Conservation (phyloP, 2,329 filamentous ascomycete genomes). For the Graphilbum fragrans region DNA sequence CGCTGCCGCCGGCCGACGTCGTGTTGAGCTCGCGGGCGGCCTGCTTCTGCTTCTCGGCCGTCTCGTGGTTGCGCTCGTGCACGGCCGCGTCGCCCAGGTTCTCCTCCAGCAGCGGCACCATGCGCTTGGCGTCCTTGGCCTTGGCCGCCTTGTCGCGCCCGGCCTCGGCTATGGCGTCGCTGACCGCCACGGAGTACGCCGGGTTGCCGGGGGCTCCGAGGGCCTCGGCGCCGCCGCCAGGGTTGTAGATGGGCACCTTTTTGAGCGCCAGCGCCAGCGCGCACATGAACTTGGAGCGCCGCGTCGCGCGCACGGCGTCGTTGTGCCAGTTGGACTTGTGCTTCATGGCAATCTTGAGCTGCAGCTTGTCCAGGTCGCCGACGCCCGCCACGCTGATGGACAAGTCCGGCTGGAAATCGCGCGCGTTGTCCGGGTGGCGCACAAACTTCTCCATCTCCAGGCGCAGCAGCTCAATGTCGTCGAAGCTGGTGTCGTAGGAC, state of each 20-base stretch:
- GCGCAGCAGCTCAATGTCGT: slow-evolving; percentile 78
- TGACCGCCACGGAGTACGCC: slow-evolving; percentile 65
- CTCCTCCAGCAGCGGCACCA: slow-evolving; percentile 39
- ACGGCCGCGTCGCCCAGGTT: slow-evolving; percentile 8
- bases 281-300: slow-evolving; percentile 94
- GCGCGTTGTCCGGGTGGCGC: slow-evolving; percentile 66
- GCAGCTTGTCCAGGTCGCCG: slow-evolving; percentile 76
- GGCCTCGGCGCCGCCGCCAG: slow-evolving; percentile 56
- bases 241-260: slow-evolving; percentile 74
- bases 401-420: slow-evolving; percentile 83
- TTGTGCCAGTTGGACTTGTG: slow-evolving; percentile 94
- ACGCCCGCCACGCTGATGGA: slow-evolving; percentile 67
- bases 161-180: slow-evolving; percentile 52
- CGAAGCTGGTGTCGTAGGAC: slow-evolving; percentile 76
- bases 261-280: slow-evolving; percentile 76
- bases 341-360: slow-evolving; percentile 70
- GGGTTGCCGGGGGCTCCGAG: slow-evolving; percentile 62
- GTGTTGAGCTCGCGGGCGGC: slow-evolving; percentile 34
- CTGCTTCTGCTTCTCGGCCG: slow-evolving; percentile 31
- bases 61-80: slow-evolving; percentile 12
- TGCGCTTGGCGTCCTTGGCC: slow-evolving; percentile 50
- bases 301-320: slow-evolving; percentile 65
- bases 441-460: slow-evolving; percentile 80
- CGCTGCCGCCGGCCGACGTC: slow-evolving; percentile 12
- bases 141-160: slow-evolving; percentile 47